Evolutionary conservation across 2,329 filamentous ascomycete species (phyloP), one percentile per base, ranked within the genome.

Genomic region (Colletotrichum neosansevieriae): DNA sequence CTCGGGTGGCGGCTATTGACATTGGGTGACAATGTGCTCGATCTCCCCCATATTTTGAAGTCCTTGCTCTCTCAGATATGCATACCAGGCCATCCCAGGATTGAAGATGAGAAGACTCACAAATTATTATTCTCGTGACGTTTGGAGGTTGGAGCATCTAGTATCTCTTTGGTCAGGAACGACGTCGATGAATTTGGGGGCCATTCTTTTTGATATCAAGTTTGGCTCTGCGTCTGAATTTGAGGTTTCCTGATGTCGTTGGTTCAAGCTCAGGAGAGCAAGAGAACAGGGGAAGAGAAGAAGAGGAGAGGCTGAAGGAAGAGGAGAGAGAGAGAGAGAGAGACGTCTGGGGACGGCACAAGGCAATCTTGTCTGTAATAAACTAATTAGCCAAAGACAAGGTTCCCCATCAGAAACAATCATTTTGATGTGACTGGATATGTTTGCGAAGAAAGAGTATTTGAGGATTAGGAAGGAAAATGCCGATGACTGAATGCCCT

Each of bases 291-390:
- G 13, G 7, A 51, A 51, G 21, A 51, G 21, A 34, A 6, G n/a
- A 15, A 11, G 11, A 10, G 9, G 10, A 51, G n/a, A 29, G 29
- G 19, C 7, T 13, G 13, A 21, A 15, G n/a, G 32, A 36, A 24
- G 54, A 58, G 6, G 21, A 32, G 32, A 24, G 29, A 29, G 54
- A 44, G 19, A 19, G 38, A 44, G 53, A 57, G 50, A 47, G 42
- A 44, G 40, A 17, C 40, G 4, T 15, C 7, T 10, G 44, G 13
- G 15, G 42, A 32, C 19, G 34, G 32, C 32, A 49, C 17, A n/a
- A n/a, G 42, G 54, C 32, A 44, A 45, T n/a, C 47, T 44, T 47
- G 51, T 57, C 65, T 45, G 51, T 60, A 50, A 65, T 69, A 49
- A 49, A 54, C 54, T 60, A 64, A 57, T 61, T 54, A 59, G 58